Evolutionary conservation across 805 yeast genomes (phyloP), one percentile per base, ranked within the genome.

Genomic region (Suhomyces vadensis): DNA sequence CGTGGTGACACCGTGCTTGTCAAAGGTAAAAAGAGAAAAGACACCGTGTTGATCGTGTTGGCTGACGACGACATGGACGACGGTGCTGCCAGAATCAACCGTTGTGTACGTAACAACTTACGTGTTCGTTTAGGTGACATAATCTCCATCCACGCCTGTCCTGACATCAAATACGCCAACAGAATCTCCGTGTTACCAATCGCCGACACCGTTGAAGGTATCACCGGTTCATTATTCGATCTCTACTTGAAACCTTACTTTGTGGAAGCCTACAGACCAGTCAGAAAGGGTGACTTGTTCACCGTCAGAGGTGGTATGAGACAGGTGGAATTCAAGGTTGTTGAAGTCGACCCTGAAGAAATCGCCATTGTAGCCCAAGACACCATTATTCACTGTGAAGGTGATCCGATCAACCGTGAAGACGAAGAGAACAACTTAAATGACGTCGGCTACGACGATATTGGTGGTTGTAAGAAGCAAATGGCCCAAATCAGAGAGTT

Each of bases 401-500:
- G 99, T 64, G 99, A 94, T 60, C 97, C 99, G 62, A 92, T 94
- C 70, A 88, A 87, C 73, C 84, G 98, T 67, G 98, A 91, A 72
- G 98, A 91, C 61, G 98, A 92, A 70, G 99, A 94, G 73, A 90
- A 89, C 69, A 92, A 87, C 68, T 79, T 94, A 69, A 90, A 87
- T 59, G 99, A 94, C 54, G 98, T 94, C 48, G 99, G 99, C 57
- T 94, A 94, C 67, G 99, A 94, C 67, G 99, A 94, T 60, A 92
- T 94, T 65, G 99, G 99, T 69, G 99, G 99, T 42, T 90, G 97
- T 73, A 87, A 96, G 73, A 94, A 92, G 73, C 99, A 94, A 74
- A 91, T 94, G 96, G 99, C 99, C 36, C 99, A 94, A 74, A 92
- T 94, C 63, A 85, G 99, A 74, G 99, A 94, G 74, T 79, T 94